Conservation (phyloP, 306 rosid genomes). For the Canavalia ensiformis region DNA sequence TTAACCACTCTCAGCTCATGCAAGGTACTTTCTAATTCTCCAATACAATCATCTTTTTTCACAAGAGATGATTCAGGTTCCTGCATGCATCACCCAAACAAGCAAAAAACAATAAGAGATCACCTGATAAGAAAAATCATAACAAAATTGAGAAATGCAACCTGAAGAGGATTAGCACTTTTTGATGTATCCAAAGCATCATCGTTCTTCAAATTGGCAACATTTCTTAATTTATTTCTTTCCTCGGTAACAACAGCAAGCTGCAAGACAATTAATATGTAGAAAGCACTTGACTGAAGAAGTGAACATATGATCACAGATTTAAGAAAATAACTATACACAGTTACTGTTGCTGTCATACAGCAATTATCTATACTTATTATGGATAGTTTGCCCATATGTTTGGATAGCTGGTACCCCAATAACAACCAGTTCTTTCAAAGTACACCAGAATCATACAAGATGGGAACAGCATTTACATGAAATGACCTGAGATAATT, state of each 20-base stretch:
- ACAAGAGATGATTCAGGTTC: conserved; percentile 76
- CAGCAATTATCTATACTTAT: conserved; percentile 27
- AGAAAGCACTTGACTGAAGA: conserved; percentile 39
- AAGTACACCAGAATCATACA: conserved; percentile 26
- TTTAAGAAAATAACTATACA: conserved; percentile 24
- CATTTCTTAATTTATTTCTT: conserved; percentile 72
- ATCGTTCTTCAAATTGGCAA: conserved; percentile 58
- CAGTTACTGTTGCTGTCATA: conserved; percentile 34
- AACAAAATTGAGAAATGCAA: conserved; percentile 41
- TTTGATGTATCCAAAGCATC: conserved; percentile 60
- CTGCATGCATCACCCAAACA: conserved; percentile 63
- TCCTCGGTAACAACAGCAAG: conserved; percentile 82
- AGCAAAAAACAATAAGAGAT: conserved; percentile 40
- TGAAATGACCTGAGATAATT: conserved; percentile 21
- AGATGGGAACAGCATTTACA: neutral
- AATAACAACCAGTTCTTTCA: conserved; percentile 12
- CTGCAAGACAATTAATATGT: conserved; percentile 61
- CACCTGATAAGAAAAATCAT: conserved; percentile 36
- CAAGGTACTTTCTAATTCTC: conserved; percentile 70
- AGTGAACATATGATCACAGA: conserved; percentile 23
- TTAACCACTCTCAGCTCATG: conserved; percentile 69
- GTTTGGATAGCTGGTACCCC: conserved; percentile 1
- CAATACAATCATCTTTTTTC: conserved; percentile 71
- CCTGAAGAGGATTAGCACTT: conserved; percentile 65
- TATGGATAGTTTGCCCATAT: conserved; percentile 14